Evolutionary conservation across 768 basidiomycete species (phyloP), one percentile per base, ranked within the genome.

Genomic region (Cyathus striatus): DNA sequence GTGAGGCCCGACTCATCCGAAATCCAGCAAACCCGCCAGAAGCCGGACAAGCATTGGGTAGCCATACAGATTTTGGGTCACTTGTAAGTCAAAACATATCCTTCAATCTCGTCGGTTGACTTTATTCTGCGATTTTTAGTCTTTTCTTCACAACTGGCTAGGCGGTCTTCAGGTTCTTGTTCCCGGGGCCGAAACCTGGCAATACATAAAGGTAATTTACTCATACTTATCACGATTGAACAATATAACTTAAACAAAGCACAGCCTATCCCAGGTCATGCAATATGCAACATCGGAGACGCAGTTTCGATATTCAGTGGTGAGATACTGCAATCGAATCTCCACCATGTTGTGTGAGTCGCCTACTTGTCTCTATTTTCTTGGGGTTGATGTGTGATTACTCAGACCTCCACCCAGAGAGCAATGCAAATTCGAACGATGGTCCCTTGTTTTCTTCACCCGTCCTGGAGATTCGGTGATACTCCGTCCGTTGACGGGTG

Each of bases 51-150:
- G 64, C 67, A 0, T 55, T 84, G n/a, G 81, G 81, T 16, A 75
- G 77, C 1, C 85, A 86, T 54, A 84, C 83, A 2, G 84, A 85
- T 57, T 86, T 85, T 48, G 82, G 83, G 49, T 79, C 78, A n/a
- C 55, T 85, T 44, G 81, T 82, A 49, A 53, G 74, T 51, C 51
- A n/a, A 53, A 52, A 1, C 51, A 58, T 34, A 58, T 56, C 9
- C 47, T 62, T 17, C 59, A 62, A 50, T 66, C 60, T 33, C 22
- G 60, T 6, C 36, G 4, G 60, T 62, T 20, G 63, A 72, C 36
- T 66, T 62, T 4, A 54, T 69, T 44, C 45, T 58, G 4, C 46
- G 65, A 35, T n/a, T 62, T 3, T 6, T 44, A 81, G 76, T 79
- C 81, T 0, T 78, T 86, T 64, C 62, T 87, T 44, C 81, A 85